Conservation (phyloP, 1,284 basidiomycete species). For the Cryptococcus depauperatus region DNA sequence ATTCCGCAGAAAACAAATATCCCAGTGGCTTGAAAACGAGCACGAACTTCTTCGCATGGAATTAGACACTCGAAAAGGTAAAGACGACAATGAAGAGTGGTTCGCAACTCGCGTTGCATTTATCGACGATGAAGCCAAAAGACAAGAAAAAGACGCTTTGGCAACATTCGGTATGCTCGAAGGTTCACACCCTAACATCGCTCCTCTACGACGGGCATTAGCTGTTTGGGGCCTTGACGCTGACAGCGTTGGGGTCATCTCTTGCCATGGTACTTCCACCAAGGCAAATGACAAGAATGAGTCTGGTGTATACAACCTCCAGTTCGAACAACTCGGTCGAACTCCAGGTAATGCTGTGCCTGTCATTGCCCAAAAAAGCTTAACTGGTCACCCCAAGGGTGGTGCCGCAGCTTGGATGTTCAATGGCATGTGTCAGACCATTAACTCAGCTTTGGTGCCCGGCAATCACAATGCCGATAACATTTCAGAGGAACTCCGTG, state of each 20-base stretch:
- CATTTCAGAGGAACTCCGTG: slow-evolving; percentile 83
- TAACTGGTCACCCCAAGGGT: slow-evolving; percentile 93
- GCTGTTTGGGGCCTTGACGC: slow-evolving; percentile 92
- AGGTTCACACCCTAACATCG: slow-evolving; percentile 71
- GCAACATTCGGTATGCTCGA: slow-evolving; percentile 92
- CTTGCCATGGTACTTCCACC: slow-evolving; percentile 72
- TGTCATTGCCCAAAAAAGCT: slow-evolving; percentile 93
- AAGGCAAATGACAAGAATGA: slow-evolving; percentile 98
- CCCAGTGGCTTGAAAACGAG: slow-evolving; percentile 87
- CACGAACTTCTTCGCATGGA: slow-evolving; percentile 73
- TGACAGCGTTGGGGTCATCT: slow-evolving; percentile 66
- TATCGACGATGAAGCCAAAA: slow-evolving; percentile 78
- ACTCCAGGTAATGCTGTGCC: slow-evolving; percentile 91
- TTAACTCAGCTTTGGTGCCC: slow-evolving; percentile 82
- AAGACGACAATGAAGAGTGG: slow-evolving; percentile 58
- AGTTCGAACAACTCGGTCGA: slow-evolving; percentile 78
- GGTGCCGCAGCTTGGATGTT: slow-evolving; percentile 97
- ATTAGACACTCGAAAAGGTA: slow-evolving; percentile 52
- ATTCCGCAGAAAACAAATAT: slow-evolving; percentile 88
- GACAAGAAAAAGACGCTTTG: slow-evolving; percentile 84
- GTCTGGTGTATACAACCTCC: slow-evolving; percentile 90
- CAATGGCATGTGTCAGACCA: slow-evolving; percentile 81
- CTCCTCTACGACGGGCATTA: slow-evolving; percentile 85
- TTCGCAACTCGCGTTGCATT: slow-evolving; percentile 64
- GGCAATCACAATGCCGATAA: slow-evolving; percentile 97